phyloP scores from a whole-genome alignment of 768 basidiomycete genomes.

The Leucosporidium creatinivorum region DNA sequence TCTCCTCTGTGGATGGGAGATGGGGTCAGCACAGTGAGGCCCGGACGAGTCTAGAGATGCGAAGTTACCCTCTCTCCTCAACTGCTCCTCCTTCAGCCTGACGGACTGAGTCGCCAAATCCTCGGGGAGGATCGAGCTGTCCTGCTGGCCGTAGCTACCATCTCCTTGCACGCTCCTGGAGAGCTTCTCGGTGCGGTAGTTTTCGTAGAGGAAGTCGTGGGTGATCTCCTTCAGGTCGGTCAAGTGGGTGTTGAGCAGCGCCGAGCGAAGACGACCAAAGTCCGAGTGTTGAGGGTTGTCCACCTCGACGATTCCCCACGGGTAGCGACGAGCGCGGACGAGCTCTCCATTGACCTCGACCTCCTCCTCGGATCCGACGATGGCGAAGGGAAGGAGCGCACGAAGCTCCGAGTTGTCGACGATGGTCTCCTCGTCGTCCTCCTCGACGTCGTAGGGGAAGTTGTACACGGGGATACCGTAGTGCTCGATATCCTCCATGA shows the following conservation, averaged over 20 bases:
- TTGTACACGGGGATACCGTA: conserved; percentile 98
- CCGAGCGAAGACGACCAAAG: conserved; percentile 84
- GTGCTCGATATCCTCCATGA: conserved; percentile 99
- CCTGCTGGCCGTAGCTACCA: conserved; percentile 31
- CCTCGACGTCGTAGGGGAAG: conserved; percentile 98
- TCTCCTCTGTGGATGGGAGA: conserved; percentile 17
- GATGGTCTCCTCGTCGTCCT: conserved; percentile 98
- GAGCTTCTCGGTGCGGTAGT: conserved; percentile 91
- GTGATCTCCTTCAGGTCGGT: conserved; percentile 70
- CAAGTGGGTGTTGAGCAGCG: conserved; percentile 86
- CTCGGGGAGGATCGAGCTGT: conserved; percentile 79
- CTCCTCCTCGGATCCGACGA: conserved; percentile 96
- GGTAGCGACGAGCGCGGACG: conserved; percentile 88
- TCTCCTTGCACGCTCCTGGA: conserved; percentile 61
- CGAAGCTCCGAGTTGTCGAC: conserved; percentile 93
- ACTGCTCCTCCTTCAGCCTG: conserved; percentile 96
- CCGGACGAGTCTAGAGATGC: neutral
- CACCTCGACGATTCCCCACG: conserved; percentile 97
- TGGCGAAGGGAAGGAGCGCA: conserved; percentile 88
- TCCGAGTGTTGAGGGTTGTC: conserved; percentile 99
- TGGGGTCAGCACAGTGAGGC: conserved; percentile 62
- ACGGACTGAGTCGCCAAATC: conserved; percentile 95
- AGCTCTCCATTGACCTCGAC: conserved; percentile 78
- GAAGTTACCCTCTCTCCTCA: conserved; percentile 60
- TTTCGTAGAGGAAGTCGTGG: conserved; percentile 66